These are phyloP conservation scores for Suillus subaureus DNA, from an alignment of 768 basidiomycete genomes.

Conservation along the genomic window DNA sequence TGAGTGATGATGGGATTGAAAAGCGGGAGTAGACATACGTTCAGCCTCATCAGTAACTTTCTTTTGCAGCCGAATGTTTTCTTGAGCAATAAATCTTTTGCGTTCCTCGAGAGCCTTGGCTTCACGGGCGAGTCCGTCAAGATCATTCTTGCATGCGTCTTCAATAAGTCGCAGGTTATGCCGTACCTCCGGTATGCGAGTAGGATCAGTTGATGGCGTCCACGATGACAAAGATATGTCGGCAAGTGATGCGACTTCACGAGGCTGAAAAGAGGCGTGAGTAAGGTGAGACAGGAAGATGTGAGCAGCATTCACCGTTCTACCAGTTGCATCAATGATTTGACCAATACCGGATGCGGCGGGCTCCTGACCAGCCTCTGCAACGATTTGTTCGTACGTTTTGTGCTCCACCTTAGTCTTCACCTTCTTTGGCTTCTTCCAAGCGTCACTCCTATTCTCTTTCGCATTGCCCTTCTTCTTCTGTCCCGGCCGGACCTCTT, in stretches of 20 bases:
- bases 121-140: constrained; percentile 89
- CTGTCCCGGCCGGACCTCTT: constrained; percentile 23
- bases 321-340: constrained; percentile 94
- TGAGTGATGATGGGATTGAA: constrained; percentile 7
- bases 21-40: constrained; percentile 45
- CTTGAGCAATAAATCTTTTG: constrained; percentile 68
- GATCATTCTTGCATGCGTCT: constrained; percentile 78
- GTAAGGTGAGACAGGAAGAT: constrained; percentile 2
- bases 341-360: constrained; percentile 66
- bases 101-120: constrained; percentile 82
- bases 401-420: constrained; percentile 91
- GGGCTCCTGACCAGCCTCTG: constrained; percentile 74
- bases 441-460: constrained; percentile 70
- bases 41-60: constrained; percentile 77
- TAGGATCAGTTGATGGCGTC: constrained; percentile 86
- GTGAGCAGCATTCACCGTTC: constrained; percentile 61
- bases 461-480: constrained; percentile 47
- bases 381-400: constrained; percentile 94
- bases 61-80: constrained; percentile 70
- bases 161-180: constrained; percentile 91
- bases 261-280: constrained; percentile 51
- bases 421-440: constrained; percentile 85
- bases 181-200: constrained; percentile 93
- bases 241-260: constrained; percentile 84
- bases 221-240: constrained; percentile 76